Percentiles rank a stretch among this genome's conserved stretches.
Evolutionary conservation across 2,329 filamentous ascomycete species (phyloP).

Genomic region (Exophiala lecanii-corni): DNA sequence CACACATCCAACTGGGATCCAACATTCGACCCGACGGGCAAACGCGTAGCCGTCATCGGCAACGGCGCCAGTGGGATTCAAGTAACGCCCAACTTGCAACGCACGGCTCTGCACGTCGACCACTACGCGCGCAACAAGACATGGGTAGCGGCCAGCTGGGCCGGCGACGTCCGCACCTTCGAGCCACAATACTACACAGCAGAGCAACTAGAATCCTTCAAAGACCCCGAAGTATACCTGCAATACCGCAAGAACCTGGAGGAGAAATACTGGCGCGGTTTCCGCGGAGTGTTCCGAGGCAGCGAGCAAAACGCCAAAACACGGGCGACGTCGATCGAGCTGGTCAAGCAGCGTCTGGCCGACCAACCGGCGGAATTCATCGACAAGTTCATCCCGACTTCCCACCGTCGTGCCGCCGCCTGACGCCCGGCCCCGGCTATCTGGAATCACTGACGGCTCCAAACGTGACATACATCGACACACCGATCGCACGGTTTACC

Average conservation of each 20-base stretch:
- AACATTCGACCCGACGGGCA: constrained; percentile 46
- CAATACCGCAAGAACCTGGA: constrained; percentile 55
- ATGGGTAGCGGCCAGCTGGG: constrained; percentile 33
- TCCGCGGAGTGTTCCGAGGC: constrained; percentile 51
- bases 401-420: constrained; percentile 5
- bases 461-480: constrained; percentile 57
- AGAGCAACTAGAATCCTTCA: constrained; percentile 25
- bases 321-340: constrained; percentile 44
- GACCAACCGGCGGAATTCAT: constrained; percentile 52
- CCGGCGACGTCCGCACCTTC: constrained; percentile 15
- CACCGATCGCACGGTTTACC: constrained; percentile 55
- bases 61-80: constrained; percentile 61
- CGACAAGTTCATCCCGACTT: constrained; percentile 32
- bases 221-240: constrained; percentile 58
- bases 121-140: constrained; percentile 27
- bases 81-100: constrained; percentile 35
- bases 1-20: constrained; percentile 47
- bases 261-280: constrained; percentile 58
- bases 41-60: constrained; percentile 55
- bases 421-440: constrained; percentile 61
- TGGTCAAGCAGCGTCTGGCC: constrained; percentile 52
- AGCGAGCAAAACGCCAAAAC: constrained; percentile 47
- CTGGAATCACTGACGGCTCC: constrained; percentile 58
- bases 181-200: constrained; percentile 22
- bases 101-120: constrained; percentile 28